Evolutionary conservation across 768 basidiomycete species (phyloP).

Genomic region (Hirschioporus abietinus): DNA sequence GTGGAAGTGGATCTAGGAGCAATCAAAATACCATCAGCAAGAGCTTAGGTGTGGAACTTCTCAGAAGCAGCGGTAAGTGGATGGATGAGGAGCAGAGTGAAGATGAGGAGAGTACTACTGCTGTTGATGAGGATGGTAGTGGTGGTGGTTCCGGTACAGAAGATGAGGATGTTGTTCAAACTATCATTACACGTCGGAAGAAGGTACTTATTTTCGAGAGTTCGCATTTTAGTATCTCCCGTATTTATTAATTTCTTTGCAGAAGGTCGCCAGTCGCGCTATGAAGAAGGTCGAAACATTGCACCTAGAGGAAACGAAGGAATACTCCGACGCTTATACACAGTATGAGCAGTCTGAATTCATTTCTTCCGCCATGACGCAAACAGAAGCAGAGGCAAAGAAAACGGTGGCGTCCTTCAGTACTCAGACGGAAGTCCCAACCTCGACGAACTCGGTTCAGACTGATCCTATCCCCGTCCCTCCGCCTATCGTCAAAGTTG

Average conservation of each 20-base stretch:
- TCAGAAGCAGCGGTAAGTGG: conserved; percentile 48
- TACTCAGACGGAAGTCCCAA: conserved; percentile 48
- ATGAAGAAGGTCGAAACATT: conserved; percentile 38
- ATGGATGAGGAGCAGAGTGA: conserved; percentile 26
- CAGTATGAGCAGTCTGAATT: conserved; percentile 63
- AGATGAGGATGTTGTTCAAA: conserved; percentile 75
- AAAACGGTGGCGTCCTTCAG: conserved; percentile 41
- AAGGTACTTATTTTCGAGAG: conserved; percentile 37
- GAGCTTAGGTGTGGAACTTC: conserved; percentile 68
- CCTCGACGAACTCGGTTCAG: conserved; percentile 28
- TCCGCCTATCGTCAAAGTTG: conserved; percentile 22
- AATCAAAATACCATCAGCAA: conserved; percentile 57
- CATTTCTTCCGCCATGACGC: conserved; percentile 38
- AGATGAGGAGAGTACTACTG: conserved; percentile 31
- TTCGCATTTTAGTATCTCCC: conserved; percentile 10
- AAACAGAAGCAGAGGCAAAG: conserved; percentile 60
- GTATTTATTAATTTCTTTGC: conserved; percentile 11
- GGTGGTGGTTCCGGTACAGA: conserved; percentile 49
- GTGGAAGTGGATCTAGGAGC: conserved; percentile 43
- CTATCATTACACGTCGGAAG: conserved; percentile 83
- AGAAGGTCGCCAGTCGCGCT: conserved; percentile 67
- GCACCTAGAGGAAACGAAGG: conserved; percentile 56
- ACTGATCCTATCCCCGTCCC: conserved; percentile 24
- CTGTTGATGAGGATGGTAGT: background rate
- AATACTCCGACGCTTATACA: conserved; percentile 69